Conservation (phyloP, 2,329 filamentous ascomycete genomes). For the Aspergillus costaricaensis region DNA sequence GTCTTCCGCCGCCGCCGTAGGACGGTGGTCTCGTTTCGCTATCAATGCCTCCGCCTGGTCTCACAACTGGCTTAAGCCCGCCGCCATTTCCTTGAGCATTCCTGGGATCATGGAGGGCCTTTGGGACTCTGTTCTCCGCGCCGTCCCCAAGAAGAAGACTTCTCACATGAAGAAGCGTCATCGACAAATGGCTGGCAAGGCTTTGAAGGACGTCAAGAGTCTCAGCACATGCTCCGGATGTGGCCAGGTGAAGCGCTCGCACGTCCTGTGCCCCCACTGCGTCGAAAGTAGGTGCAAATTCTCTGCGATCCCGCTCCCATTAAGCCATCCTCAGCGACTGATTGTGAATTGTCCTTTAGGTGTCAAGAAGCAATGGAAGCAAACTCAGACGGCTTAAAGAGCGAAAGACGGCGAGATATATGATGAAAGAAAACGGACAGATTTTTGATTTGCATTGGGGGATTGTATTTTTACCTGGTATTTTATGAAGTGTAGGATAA, state of each 20-base stretch:
- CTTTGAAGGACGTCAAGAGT: slow-evolving; percentile 82
- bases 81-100: slow-evolving; percentile 61
- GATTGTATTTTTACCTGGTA: slow-evolving; percentile 28
- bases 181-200: slow-evolving; percentile 94
- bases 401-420: slow-evolving; percentile 4
- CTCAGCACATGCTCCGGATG: slow-evolving; percentile 89
- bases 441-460: slow-evolving; percentile 7
- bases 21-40: slow-evolving; percentile 41
- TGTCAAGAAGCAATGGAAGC: slow-evolving; percentile 51
- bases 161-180: slow-evolving; percentile 94
- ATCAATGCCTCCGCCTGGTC: slow-evolving; percentile 54
- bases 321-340: slow-evolving; percentile 6
- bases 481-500: slow-evolving; percentile 29
- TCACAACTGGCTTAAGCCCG: slow-evolving; percentile 61
- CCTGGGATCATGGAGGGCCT: slow-evolving; percentile 75
- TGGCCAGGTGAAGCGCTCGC: slow-evolving; percentile 82
- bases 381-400: slow-evolving; percentile 34
- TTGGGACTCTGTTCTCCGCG: slow-evolving; percentile 89
- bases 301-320: neutral
- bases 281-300: slow-evolving; percentile 66
- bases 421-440: slow-evolving; percentile 9
- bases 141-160: slow-evolving; percentile 98
- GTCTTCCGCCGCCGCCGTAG: slow-evolving; percentile 17
- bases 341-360: slow-evolving; percentile 30
- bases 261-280: slow-evolving; percentile 85